Evolutionary conservation across 2,329 filamentous ascomycete genomes (phyloP), one percentile per base, ranked within the genome.

Genomic region (Aureobasidium sp.): DNA sequence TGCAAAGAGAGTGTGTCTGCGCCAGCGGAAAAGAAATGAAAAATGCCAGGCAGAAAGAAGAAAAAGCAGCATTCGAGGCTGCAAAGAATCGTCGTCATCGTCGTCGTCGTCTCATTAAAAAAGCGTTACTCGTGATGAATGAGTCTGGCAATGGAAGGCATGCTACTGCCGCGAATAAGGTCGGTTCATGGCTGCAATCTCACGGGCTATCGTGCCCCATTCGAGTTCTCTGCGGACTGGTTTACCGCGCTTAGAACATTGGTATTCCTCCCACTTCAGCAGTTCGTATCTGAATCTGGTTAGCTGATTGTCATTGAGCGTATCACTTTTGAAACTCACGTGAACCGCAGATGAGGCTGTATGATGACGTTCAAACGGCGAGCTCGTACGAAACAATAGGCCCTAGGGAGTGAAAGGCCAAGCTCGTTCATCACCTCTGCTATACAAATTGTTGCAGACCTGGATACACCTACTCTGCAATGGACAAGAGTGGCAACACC

Each of bases 401-500:
- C 94, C 61, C 90, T 84, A 13, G 94, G 91, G 69, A 97, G 93
- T 0, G 91, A 94, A 66, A 97, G 77, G 26, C 85, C 81, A 68
- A 91, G 76, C 29, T 87, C 81, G 39, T 87, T 86, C 94, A 99
- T 99, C 39, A 97, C 91, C 75, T 97, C 92, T n/a, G 94, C 94
- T 70, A 99, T 99, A 73, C 94, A 97, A 65, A 99, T 97, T 1
- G 93, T 99, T 13, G 94, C 94, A 65, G 91, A 96, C 57, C 94
- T 85, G 56, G 92, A 97, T 61, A 99, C 94, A 52, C 94, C 94
- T 8, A 99, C 94, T 20, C 94, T 88, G 73, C 94, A 99, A 73
- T 99, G 94, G 17, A 99, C 94, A 62, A 99, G 81, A 0, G 94
- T 97, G 27, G 93, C 91, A 5, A 85, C 90, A 34, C 88, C 87